Evolutionary conservation across 495 filamentous ascomycete species (phyloP).

Genomic region (Aspergillus egyptiacus): DNA sequence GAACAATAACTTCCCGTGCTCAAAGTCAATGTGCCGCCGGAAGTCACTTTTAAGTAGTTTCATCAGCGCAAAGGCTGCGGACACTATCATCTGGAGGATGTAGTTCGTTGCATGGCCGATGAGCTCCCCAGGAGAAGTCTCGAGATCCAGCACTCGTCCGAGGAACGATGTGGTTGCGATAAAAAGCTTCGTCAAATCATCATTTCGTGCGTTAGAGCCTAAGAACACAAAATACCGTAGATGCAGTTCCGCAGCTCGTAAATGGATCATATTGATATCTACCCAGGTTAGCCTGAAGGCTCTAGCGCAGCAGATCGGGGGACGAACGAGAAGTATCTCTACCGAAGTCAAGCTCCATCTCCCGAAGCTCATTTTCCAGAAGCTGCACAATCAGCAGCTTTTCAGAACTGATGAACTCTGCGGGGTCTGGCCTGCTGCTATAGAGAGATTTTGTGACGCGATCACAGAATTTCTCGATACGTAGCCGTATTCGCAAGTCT

Average conservation of each 20-base stretch:
- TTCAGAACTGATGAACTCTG: constrained; percentile 67
- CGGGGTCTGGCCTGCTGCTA: constrained; percentile 69
- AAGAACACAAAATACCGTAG: constrained; percentile 44
- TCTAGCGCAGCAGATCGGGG: constrained; percentile 43
- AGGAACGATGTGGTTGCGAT: constrained; percentile 51
- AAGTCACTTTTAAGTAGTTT: constrained; percentile 82
- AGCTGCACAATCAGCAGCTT: constrained; percentile 59
- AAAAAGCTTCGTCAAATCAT: constrained; percentile 64
- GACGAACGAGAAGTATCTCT: constrained; percentile 45
- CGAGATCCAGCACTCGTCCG: constrained; percentile 41
- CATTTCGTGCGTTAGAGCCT: constrained; percentile 55
- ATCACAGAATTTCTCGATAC: constrained; percentile 80
- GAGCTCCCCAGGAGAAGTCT: constrained; percentile 45
- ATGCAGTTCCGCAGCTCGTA: constrained; percentile 42
- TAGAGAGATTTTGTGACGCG: constrained; percentile 82
- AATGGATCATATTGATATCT: constrained; percentile 54
- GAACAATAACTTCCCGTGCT: constrained; percentile 72
- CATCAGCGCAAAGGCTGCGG: constrained; percentile 76
- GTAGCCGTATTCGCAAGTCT: constrained; percentile 64
- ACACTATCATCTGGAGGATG: constrained; percentile 88
- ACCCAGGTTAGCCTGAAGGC: constrained; percentile 55
- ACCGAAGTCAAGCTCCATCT: constrained; percentile 47
- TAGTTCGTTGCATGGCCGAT: constrained; percentile 78
- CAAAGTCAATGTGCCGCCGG: constrained; percentile 57
- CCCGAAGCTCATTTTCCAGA: constrained; percentile 46